These are phyloP conservation scores for Diutina rugosa DNA, from an alignment of 1,139 yeast species.

Conservation along the genomic window DNA sequence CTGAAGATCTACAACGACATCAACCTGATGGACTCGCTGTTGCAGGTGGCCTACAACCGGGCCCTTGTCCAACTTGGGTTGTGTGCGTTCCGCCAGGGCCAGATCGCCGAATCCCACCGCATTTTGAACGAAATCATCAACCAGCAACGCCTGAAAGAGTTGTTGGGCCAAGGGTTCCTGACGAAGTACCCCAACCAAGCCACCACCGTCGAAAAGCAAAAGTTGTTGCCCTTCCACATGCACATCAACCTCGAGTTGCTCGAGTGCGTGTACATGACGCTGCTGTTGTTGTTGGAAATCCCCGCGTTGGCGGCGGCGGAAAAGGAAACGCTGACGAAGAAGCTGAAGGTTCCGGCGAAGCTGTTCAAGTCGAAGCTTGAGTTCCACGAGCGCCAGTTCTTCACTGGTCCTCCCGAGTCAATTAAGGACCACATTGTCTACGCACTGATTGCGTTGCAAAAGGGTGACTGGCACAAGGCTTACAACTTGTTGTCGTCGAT, in stretches of 20 bases:
- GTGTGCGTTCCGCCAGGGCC: slow-evolving; percentile 87
- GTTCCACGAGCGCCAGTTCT: slow-evolving; percentile 86
- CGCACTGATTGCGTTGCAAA: slow-evolving; percentile 81
- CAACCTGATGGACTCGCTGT: slow-evolving; percentile 69
- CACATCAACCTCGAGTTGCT: slow-evolving; percentile 92
- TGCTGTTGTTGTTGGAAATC: slow-evolving; percentile 81
- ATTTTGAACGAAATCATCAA: slow-evolving; percentile 81
- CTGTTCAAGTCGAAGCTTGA: slow-evolving; percentile 89
- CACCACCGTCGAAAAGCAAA: slow-evolving; percentile 56
- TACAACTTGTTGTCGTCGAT: slow-evolving; percentile 60
- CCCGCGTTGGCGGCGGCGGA: slow-evolving; percentile 53
- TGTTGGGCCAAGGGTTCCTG: slow-evolving; percentile 85
- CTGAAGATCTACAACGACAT: slow-evolving; percentile 78
- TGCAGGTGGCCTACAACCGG: slow-evolving; percentile 90
- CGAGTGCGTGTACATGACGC: slow-evolving; percentile 88
- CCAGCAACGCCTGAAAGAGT: slow-evolving; percentile 78
- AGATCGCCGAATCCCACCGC: slow-evolving; percentile 79
- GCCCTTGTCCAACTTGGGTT: slow-evolving; percentile 92
- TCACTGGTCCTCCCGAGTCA: slow-evolving; percentile 97
- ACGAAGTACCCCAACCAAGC: slow-evolving; percentile 50
- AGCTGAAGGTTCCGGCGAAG: slow-evolving; percentile 52
- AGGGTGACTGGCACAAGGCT: slow-evolving; percentile 83
- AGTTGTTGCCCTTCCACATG: slow-evolving; percentile 94
- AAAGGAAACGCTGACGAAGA: slow-evolving; percentile 21
- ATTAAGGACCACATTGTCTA: slow-evolving; percentile 89